These are phyloP conservation scores for Phalaenopsis hybrid DNA, from an alignment of 116 monocot genomes.

Conservation along the genomic window DNA sequence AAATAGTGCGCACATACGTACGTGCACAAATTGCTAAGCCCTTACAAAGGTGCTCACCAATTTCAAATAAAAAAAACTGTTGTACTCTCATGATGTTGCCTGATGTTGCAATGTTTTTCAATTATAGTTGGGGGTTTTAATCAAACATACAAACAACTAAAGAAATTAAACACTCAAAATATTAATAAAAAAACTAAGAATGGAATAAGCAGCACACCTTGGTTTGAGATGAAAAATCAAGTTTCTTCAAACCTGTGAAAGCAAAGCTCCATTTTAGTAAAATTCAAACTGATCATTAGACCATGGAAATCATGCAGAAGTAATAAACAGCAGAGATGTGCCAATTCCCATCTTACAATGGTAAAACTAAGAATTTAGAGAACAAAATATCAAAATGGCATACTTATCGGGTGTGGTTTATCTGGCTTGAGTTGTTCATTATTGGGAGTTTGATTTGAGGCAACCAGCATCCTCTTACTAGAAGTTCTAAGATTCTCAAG, in stretches of 20 bases:
- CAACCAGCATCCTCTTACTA: constrained; percentile 44
- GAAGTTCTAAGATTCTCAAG: constrained; percentile 70
- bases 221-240: constrained; percentile 12
- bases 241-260: constrained; percentile 43
- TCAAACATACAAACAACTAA: neutral
- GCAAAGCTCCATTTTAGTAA: neutral
- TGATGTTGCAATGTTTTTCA: constrained; percentile 17
- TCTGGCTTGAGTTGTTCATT: neutral
- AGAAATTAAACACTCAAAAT: no score
- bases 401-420: constrained; percentile 21
- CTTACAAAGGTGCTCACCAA: constrained; percentile 8
- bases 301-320: neutral
- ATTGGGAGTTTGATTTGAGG: constrained; percentile 12
- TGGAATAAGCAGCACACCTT: no score
- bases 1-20: neutral
- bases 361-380: neutral
- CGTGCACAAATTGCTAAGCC: neutral
- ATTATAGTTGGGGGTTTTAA: constrained; percentile 22
- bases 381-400: neutral
- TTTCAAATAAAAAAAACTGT: constrained; percentile 11
- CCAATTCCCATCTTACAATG: neutral
- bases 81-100: constrained; percentile 10
- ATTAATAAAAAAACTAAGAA: no score
- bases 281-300: neutral
- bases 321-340: no score